Evolutionary conservation across 495 filamentous ascomycete genomes (phyloP).

Genomic region (Pseudomonodictys pantanalensis): DNA sequence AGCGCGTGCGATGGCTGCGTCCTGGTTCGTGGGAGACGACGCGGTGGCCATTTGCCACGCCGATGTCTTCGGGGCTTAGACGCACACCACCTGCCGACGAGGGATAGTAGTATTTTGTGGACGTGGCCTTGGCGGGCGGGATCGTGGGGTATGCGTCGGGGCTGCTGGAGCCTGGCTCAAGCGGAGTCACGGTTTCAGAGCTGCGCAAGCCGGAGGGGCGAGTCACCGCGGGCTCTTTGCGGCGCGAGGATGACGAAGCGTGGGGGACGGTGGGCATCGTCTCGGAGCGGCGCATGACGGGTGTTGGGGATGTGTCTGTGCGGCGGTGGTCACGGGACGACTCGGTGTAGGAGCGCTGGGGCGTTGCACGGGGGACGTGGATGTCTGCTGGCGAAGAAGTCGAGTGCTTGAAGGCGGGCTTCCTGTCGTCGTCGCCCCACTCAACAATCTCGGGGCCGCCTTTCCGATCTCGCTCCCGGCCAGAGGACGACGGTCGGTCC

Average conservation of each 20-base stretch:
- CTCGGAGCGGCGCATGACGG: conserved; percentile 32
- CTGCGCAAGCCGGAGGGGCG: conserved; percentile 23
- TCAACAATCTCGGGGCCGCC: conserved; percentile 36
- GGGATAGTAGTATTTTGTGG: conserved; percentile 19
- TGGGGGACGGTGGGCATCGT: conserved; percentile 28
- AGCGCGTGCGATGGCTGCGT: conserved; percentile 22
- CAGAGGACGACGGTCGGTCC: conserved; percentile 23
- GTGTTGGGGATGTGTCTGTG: conserved; percentile 22
- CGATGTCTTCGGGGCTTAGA: conserved; percentile 16
- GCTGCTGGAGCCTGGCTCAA: conserved; percentile 26
- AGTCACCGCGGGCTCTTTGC: conserved; percentile 16
- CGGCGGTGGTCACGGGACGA: conserved; percentile 22
- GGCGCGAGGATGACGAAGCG: conserved; percentile 23
- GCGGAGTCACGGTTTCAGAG: conserved; percentile 14
- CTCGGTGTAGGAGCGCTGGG: conserved; percentile 30
- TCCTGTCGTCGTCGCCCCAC: conserved; percentile 17
- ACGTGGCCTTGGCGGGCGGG: conserved; percentile 5
- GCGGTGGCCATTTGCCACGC: conserved; percentile 28
- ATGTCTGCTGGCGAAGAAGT: conserved; percentile 31
- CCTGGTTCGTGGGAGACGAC: conserved; percentile 27
- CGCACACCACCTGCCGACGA: conserved; percentile 10
- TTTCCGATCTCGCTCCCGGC: conserved; percentile 30
- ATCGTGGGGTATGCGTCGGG: conserved; percentile 21
- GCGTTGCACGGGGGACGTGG: conserved; percentile 21
- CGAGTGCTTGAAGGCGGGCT: conserved; percentile 25